Evolutionary conservation across 1,284 basidiomycete species (phyloP).

Genomic region (Ustilago trichophora): DNA sequence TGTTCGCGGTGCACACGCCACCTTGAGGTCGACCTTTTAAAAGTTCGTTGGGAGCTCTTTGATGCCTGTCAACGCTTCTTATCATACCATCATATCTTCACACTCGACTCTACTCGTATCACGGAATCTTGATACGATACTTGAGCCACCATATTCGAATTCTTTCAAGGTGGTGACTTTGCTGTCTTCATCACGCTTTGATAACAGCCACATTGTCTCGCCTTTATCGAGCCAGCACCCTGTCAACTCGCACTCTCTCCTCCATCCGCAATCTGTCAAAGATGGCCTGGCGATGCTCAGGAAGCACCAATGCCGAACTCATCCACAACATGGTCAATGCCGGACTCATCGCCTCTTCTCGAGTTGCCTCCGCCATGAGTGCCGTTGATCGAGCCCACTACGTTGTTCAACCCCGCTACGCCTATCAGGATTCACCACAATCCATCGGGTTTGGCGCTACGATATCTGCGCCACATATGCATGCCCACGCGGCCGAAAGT

Average conservation of each 20-base stretch:
- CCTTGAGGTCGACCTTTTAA: too few species aligned
- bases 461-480: constrained; percentile 87
- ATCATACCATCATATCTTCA: background rate
- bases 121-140: background rate
- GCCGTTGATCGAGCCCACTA: constrained; percentile 70
- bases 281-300: constrained; percentile 85
- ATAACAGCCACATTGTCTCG: too few species aligned
- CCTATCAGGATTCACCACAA: constrained; percentile 84
- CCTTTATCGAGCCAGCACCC: too few species aligned
- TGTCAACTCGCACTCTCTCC: too few species aligned
- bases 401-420: too few species aligned
- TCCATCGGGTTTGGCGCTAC: constrained; percentile 83
- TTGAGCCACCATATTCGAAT: too few species aligned
- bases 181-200: too few species aligned
- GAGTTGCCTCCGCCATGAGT: constrained; percentile 51
- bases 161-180: too few species aligned
- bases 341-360: constrained; percentile 70
- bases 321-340: constrained; percentile 74
- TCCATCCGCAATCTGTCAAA: too few species aligned
- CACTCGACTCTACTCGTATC: constrained; percentile 20
- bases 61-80: too few species aligned
- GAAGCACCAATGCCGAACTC: constrained; percentile 76
- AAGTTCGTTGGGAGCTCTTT: too few species aligned
- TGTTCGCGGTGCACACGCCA: too few species aligned
- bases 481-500: constrained; percentile 81